A percentile compares a stretch with the other conserved stretches of the same genome.
phyloP scores from a whole-genome alignment of 805 yeast species.

The Kodamaea hsintzibuensis region DNA sequence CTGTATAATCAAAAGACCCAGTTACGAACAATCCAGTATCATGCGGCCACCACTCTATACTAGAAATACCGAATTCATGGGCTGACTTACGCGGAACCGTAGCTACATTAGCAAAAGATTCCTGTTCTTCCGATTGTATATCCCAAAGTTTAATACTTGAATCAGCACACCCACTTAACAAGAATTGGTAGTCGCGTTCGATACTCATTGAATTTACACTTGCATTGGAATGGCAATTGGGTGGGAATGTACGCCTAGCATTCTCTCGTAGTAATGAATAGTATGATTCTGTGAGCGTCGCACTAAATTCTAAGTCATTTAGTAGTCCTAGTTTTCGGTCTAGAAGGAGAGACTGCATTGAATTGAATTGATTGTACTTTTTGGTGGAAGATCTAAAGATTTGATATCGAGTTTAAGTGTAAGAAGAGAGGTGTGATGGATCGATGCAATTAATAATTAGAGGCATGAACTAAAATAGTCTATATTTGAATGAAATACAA shows the following conservation, averaged over 20 bases:
- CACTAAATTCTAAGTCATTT: constrained; percentile 34
- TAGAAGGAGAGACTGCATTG: constrained; percentile 40
- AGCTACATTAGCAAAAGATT: constrained; percentile 24
- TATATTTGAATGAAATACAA: too few relatives aligned
- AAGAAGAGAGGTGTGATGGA: not conserved
- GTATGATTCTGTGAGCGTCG: constrained; percentile 37
- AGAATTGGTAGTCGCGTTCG: constrained; percentile 48
- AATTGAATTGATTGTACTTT: not conserved
- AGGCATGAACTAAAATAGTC: too few relatives aligned
- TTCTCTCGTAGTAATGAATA: constrained; percentile 32
- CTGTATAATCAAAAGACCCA: constrained; percentile 74
- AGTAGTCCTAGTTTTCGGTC: constrained; percentile 34
- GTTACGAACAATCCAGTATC: constrained; percentile 86
- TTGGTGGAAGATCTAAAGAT: not conserved
- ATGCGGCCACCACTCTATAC: constrained; percentile 82
- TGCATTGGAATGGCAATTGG: constrained; percentile 48
- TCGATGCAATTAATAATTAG: not conserved
- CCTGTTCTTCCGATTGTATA: constrained; percentile 22
- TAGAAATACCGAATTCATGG: constrained; percentile 74
- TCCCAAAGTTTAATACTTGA: constrained; percentile 71
- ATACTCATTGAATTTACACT: constrained; percentile 60
- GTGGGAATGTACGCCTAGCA: constrained; percentile 35
- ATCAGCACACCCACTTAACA: constrained; percentile 76
- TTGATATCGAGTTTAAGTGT: not conserved
- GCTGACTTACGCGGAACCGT: constrained; percentile 39